Base-by-base conservation (phyloP, 2,329 filamentous ascomycete species). In the Fusarium sp. region DNA sequence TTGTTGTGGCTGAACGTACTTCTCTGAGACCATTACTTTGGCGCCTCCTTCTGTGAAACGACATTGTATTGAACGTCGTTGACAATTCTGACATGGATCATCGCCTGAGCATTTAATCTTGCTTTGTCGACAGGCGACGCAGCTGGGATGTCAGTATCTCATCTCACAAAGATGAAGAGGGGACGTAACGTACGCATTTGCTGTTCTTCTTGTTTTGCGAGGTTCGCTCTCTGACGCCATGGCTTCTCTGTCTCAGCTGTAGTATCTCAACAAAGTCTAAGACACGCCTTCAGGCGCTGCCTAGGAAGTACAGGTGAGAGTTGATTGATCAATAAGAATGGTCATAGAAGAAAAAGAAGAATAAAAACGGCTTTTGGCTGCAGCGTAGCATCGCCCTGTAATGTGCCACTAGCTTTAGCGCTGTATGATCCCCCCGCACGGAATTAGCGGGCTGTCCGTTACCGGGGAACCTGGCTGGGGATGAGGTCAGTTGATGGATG, bases 101-200 rank as follows among this genome's bases (percentile, higher is more conserved):
- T 74, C 62, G n/a, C 78, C 78, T 3, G 78, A 78, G 24, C 78
- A 80, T 67, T 79, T 80, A 30, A 80, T 78, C 65, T 80, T 80
- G 60, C 78, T 78, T 30, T 78, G 75, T 8, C 78, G 76, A 52
- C 78, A 80, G 3, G 74, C 61, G 51, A 76, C 59, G 44, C 78
- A 80, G 9, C 78, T 80, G 48, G 20, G 10, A 29, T 25, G 34
- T 58, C 29, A 70, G 29, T 11, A 61, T 10, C 10, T 7, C 24
- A 43, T 29, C 27, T 12, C 27, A 4, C 11, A 3, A 25, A 32
- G 4, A 41, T 49, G 25, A 7, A 10, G 4, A 5, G 9, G 5
- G 4, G 20, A 24, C 11, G 5, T 7, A 47, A 67, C 45, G 10
- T 54, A 77, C 75, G 75, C 75, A 48, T 77, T 77, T 25, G 75